A percentile compares a stretch with the other conserved stretches of the same genome.
phyloP scores from a whole-genome alignment of 805 yeast genomes.

The Hanseniaspora lindneri region DNA sequence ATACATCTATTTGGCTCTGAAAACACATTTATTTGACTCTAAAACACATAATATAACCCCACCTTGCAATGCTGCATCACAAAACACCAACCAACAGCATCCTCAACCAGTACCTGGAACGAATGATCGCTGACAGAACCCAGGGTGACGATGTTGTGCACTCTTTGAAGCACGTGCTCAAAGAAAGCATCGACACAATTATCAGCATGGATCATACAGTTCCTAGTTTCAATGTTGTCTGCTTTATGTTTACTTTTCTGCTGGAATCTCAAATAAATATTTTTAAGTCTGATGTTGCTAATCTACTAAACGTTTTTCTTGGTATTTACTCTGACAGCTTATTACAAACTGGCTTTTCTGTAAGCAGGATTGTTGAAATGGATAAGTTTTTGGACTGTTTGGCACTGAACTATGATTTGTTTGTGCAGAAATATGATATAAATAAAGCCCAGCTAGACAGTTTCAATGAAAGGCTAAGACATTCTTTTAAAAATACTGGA shows the following conservation, averaged over 20 bases:
- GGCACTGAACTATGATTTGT: neutral
- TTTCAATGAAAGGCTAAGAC: neutral
- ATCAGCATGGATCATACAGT: neutral
- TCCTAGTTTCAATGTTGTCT: constrained; percentile 9
- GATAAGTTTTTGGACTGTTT: constrained; percentile 7
- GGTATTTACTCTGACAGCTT: neutral
- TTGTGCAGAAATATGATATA: neutral
- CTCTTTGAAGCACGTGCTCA: constrained; percentile 5
- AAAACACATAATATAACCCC: no score
- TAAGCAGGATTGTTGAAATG: neutral
- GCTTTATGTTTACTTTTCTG: constrained; percentile 7
- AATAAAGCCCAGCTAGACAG: neutral
- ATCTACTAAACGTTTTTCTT: neutral
- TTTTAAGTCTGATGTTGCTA: neutral
- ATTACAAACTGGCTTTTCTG: neutral
- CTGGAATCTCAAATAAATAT: neutral
- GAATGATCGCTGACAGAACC: constrained; percentile 1
- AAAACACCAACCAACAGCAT: no score
- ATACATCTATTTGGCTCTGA: no score
- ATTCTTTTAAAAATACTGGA: neutral
- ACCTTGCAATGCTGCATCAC: no score
- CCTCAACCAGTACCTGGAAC: constrained; percentile 5
- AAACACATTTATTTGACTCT: no score
- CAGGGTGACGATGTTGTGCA: constrained; percentile 13
- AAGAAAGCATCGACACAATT: neutral